Evolutionary conservation across 208 protist species (phyloP).

Genomic region (Lotmaria passim): DNA sequence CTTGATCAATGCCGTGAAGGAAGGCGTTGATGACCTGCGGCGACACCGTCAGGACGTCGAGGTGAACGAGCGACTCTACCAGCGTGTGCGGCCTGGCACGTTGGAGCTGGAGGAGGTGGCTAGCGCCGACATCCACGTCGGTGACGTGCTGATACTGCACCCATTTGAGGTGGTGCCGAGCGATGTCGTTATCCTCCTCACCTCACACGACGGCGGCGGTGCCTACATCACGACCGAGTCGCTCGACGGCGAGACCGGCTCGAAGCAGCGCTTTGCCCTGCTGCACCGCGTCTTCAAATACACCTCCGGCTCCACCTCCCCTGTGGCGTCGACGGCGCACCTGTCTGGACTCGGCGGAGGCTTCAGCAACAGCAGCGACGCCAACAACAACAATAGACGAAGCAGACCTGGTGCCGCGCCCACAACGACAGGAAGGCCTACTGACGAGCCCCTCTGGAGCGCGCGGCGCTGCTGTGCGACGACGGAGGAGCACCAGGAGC

Average conservation of each 20-base stretch:
- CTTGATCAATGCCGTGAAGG: conserved; percentile 89
- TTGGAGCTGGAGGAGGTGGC: conserved; percentile 39
- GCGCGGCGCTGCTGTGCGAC: conserved; percentile 18
- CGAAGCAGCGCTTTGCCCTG: conserved; percentile 75
- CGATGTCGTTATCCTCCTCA: conserved; percentile 85
- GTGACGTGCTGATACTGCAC: conserved; percentile 75
- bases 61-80: conserved; percentile 65
- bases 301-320: conserved; percentile 11
- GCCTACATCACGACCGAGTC: conserved; percentile 91
- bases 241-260: conserved; percentile 90
- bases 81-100: conserved; percentile 48
- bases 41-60: conserved; percentile 64
- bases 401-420: not conserved
- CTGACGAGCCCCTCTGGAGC: conserved; percentile 15
- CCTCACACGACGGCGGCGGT: conserved; percentile 66
- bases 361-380: not conserved
- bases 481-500: conserved; percentile 27
- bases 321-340: not conserved
- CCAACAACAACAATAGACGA: not conserved
- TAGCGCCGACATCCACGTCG: conserved; percentile 77
- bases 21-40: conserved; percentile 92
- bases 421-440: not conserved
- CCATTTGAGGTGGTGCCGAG: conserved; percentile 84
- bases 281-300: conserved; percentile 47
- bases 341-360: not conserved